Evolutionary conservation across 768 basidiomycete species (phyloP).

Genomic region (Obba rivulosa): DNA sequence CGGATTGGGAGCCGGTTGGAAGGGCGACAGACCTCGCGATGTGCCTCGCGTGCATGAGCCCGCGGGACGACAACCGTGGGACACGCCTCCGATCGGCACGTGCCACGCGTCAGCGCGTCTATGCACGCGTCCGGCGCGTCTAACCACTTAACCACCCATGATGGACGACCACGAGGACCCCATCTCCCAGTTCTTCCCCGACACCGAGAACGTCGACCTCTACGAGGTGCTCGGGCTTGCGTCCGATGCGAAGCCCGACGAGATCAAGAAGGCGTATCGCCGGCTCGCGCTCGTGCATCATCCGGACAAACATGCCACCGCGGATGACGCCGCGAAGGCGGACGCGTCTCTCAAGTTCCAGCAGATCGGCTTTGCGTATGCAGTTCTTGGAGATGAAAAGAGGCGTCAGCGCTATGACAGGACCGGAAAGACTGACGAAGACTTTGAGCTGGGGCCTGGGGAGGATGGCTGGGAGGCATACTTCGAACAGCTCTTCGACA

Average conservation of each 20-base stretch:
- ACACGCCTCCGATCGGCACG: background rate
- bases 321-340: slow-evolving; percentile 54
- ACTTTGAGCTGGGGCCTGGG: slow-evolving; percentile 59
- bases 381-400: slow-evolving; percentile 77
- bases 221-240: slow-evolving; percentile 67
- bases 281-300: slow-evolving; percentile 77
- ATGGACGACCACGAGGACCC: slow-evolving; percentile 72
- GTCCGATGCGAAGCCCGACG: slow-evolving; percentile 50
- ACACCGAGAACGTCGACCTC: slow-evolving; percentile 64
- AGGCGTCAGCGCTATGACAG: slow-evolving; percentile 73
- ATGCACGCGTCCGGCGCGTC: slow-evolving; percentile 20
- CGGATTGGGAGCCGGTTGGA: too few relatives aligned
- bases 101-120: slow-evolving; percentile 10
- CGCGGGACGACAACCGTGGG: background rate
- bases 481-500: slow-evolving; percentile 85
- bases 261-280: slow-evolving; percentile 82
- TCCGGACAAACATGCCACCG: slow-evolving; percentile 81
- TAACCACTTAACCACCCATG: slow-evolving; percentile 12
- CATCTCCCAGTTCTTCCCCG: slow-evolving; percentile 72
- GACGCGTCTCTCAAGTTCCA: slow-evolving; percentile 79
- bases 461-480: slow-evolving; percentile 95
- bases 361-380: slow-evolving; percentile 91
- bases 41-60: background rate
- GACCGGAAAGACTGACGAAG: slow-evolving; percentile 84
- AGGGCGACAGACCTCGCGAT: background rate